Conservation (phyloP, 139 green algal species). For the Micromonas commoda region DNA sequence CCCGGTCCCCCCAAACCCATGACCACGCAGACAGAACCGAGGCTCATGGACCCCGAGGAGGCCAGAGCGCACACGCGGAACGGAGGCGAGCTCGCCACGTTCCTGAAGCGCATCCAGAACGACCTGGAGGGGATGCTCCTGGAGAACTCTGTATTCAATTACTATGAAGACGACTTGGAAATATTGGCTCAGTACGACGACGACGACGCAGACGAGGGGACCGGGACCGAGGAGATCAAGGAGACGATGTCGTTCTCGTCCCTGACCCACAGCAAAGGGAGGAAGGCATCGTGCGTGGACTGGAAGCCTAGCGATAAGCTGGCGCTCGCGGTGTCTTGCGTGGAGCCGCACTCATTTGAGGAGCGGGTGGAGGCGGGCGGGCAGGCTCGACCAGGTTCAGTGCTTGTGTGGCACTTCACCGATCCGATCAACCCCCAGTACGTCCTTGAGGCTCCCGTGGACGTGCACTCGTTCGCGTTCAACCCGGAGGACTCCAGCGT, state of each 20-base stretch:
- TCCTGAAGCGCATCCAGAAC: neutral
- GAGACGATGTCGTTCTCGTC: conserved; percentile 65
- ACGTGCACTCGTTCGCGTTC: conserved; percentile 67
- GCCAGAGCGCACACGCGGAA: neutral
- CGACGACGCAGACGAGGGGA: conserved; percentile 43
- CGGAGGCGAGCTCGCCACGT: neutral
- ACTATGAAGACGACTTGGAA: conserved; percentile 73
- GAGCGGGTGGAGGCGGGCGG: conserved; percentile 54
- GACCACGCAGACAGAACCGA: conserved; percentile 40
- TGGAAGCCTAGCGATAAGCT: conserved; percentile 64
- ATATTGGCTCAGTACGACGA: conserved; percentile 66
- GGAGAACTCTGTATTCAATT: too few relatives aligned
- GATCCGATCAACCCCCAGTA: conserved; percentile 76
- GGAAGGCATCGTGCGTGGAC: conserved; percentile 58
- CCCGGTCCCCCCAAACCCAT: conserved; percentile 26
- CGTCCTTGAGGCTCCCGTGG: conserved; percentile 65
- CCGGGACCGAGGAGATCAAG: conserved; percentile 38
- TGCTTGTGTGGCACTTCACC: conserved; percentile 77
- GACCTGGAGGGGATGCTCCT: too few relatives aligned
- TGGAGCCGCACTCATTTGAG: conserved; percentile 45
- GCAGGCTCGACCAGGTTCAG: conserved; percentile 42
- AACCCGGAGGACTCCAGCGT: conserved; percentile 66
- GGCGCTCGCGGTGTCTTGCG: conserved; percentile 62
- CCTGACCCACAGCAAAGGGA: conserved; percentile 67
- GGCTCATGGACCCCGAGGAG: conserved; percentile 1